Conservation (phyloP, 1,284 basidiomycete species). For the Cystobasidium sp. region DNA sequence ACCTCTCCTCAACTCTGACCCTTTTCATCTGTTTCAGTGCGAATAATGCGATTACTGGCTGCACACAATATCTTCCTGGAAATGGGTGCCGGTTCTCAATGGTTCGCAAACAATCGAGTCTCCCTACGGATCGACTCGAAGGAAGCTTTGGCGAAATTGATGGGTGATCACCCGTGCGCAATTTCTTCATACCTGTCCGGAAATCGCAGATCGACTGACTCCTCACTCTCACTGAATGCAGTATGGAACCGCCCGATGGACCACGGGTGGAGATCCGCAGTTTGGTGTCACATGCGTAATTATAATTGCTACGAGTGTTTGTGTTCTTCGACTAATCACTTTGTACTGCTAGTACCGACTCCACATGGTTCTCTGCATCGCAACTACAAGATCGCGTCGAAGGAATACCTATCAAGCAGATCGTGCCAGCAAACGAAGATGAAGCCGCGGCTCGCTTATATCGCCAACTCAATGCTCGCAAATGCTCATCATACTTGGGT, state of each 20-base stretch:
- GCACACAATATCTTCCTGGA: constrained; percentile 43
- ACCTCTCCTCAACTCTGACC: background rate
- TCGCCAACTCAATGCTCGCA: constrained; percentile 41
- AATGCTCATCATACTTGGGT: constrained; percentile 42
- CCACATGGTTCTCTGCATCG: constrained; percentile 34
- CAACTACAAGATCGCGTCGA: constrained; percentile 36
- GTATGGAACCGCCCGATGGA: constrained; percentile 36
- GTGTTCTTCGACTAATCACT: background rate
- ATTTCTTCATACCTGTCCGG: background rate
- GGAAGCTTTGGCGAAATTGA: constrained; percentile 26
- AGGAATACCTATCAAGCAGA: constrained; percentile 31
- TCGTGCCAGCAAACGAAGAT: constrained; percentile 18
- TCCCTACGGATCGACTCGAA: constrained; percentile 39
- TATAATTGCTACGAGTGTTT: background rate
- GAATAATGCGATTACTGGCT: constrained; percentile 39
- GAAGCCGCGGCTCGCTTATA: constrained; percentile 34
- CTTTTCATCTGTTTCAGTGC: constrained; percentile 5
- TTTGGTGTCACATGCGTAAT: constrained; percentile 38
- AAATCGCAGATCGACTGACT: no score
- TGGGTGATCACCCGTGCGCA: constrained; percentile 35
- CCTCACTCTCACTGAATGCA: background rate
- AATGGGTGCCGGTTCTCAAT: constrained; percentile 39
- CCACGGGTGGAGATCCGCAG: constrained; percentile 39
- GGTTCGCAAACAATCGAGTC: constrained; percentile 44
- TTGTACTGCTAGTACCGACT: constrained; percentile 26